phyloP scores from a whole-genome alignment of 768 basidiomycete genomes.

The Psilocybe cyanescens region DNA sequence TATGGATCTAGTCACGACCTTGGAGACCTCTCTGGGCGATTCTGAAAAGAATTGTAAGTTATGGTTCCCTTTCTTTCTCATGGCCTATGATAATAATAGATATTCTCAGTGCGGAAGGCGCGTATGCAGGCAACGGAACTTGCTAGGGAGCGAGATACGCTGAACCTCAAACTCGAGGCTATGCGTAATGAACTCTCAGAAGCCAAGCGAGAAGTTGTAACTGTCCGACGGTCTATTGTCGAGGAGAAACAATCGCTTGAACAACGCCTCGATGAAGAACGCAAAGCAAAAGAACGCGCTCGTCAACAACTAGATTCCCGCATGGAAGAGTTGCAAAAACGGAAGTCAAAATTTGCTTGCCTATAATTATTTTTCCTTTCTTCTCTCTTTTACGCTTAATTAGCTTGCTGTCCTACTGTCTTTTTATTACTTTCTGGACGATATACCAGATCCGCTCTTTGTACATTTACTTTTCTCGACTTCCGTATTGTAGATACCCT shows the following conservation, averaged over 20 bases:
- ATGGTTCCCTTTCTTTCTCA: constrained; percentile 4
- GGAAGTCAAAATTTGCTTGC: constrained; percentile 93
- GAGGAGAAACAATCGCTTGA: constrained; percentile 91
- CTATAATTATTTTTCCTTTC: constrained; percentile 50
- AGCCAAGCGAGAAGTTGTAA: constrained; percentile 79
- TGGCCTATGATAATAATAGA: constrained; percentile 7
- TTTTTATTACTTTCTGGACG: constrained; percentile 32
- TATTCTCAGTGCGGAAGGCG: constrained; percentile 78
- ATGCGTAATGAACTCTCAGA: constrained; percentile 77
- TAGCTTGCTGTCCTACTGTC: constrained; percentile 25
- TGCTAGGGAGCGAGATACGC: constrained; percentile 81
- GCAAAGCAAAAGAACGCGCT: constrained; percentile 86
- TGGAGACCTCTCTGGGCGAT: constrained; percentile 87
- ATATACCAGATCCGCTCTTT: constrained; percentile 40
- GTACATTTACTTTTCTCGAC: constrained; percentile 37
- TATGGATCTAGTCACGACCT: constrained; percentile 84
- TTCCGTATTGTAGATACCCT: constrained; percentile 50
- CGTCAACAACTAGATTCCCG: constrained; percentile 86
- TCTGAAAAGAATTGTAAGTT: constrained; percentile 91
- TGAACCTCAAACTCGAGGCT: constrained; percentile 64
- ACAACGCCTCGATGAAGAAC: constrained; percentile 83
- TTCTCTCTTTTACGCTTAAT: constrained; percentile 17
- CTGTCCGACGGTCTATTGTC: constrained; percentile 76
- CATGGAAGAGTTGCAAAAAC: constrained; percentile 83
- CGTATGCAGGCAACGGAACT: constrained; percentile 93